Evolutionary conservation across 2,329 filamentous ascomycete genomes (phyloP), one percentile per base, ranked within the genome.

Genomic region (Cladosporium sp.): DNA sequence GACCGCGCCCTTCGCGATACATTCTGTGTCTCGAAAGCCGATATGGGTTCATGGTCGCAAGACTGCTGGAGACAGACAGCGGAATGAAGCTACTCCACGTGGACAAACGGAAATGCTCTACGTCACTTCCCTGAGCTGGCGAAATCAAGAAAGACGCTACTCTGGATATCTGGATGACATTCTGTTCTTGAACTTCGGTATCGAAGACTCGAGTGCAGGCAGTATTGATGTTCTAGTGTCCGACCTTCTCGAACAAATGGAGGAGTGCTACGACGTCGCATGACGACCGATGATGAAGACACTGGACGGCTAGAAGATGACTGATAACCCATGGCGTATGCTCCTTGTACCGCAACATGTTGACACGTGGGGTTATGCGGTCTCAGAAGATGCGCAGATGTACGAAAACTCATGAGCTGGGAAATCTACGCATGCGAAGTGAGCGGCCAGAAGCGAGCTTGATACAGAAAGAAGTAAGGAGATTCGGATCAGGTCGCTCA

Each of bases 51-150:
- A 74, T 43, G 81, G 81, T 0, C 70, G 80, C 19, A 61, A 66
- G 14, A 59, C 59, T n/a, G 28, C 35, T 40, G 48, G 48, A 4
- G 34, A 37, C 8, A 13, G 22, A 3, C 19, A 38, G 14, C 9
- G 11, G 5, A 38, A 46, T 41, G 10, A 16, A 3, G 22, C 28
- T 16, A 37, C 33, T 9, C 58, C 59, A 4, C 35, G 31, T 6
- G 61, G 58, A 1, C 69, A 72, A 19, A 74, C 73, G 0, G 77
- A 81, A 58, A 80, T 82, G 78, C 66, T 83, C 28, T 83, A 82
- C 55, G 68, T 82, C 0, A 82, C 78, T 0, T 77, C 74, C 0
- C 75, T 82, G 32, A 78, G 72, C 54, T 84, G 81, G 80, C 80
- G 76, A 61, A 61, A 56, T 0, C 63, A 64, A 0, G 71, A 70